Base-by-base conservation (phyloP, 257 asterid genomes). In the Echites panduratus region DNA sequence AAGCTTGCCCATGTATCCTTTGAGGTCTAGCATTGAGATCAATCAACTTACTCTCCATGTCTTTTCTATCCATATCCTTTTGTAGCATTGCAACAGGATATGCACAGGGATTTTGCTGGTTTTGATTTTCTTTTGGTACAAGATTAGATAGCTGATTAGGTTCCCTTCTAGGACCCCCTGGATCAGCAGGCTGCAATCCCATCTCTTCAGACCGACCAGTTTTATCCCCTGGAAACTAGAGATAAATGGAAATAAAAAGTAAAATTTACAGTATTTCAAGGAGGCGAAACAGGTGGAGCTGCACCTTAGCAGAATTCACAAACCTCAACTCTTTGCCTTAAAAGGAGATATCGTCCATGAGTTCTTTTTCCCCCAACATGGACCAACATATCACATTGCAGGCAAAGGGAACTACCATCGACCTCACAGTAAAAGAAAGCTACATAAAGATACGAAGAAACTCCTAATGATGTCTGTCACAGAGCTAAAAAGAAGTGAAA, bases 361-460 rank as follows among this genome's bases (percentile, higher is more conserved):
- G 98, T 93, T 91, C 97, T 83, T 88, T 93, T 93, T 54, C 97
- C 97, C 49, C 93, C 98, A 61, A 91, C 98, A 81, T 93, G 98
- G 71, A 91, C 97, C 72, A 80, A 82, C 95, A 87, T 89, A 78
- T 93, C 98, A 78, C 98, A 93, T 85, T 89, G 96, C 80, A 89
- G 84, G 79, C 98, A 93, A 50, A 93, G 96, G 77, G 97, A 89
- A 77, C 93, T 91, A 74, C 98, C 98, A 77, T 93, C 98, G 75
- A 89, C 79, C 84, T 89, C 98, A 79, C 98, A 93, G 72, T 93
- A 93, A 86, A 93, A 93, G 90, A 93, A 93, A 75, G 97, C 98
- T 93, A 83, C 83, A 85, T 62, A 74, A 32, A 83, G 77, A 72
- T 73, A 57, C 67, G 69, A 70, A 77, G 38, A 40, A 70, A 29